Base-by-base conservation (phyloP, 495 filamentous ascomycete species). In the Aspergillus funiculosus region DNA sequence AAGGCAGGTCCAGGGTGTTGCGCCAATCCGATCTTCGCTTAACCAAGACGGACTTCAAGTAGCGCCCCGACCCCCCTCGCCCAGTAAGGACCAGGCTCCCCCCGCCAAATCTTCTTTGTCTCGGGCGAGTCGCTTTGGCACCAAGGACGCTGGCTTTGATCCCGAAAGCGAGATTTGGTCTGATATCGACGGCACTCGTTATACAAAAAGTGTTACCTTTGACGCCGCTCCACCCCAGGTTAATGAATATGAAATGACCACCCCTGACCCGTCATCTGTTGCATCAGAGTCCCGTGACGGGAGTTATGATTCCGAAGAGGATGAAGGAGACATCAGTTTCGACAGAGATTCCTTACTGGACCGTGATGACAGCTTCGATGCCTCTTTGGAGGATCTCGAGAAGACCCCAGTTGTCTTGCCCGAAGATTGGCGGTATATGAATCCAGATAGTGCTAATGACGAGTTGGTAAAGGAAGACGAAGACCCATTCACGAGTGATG, bases 191-290 rank as follows among this genome's bases (percentile, higher is more conserved):
- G 69, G 74, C 1, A 82, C 85, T 59, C 82, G 89, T 26, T 86
- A 94, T 66, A 81, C 87, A 0, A 98, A 98, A 67, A 95, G 89
- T 53, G 92, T 98, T 20, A 97, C 88, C 1, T 98, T 96, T 57
- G 90, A 96, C 71, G 83, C 81, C 20, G 92, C 88, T 0, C 91
- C 92, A 17, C 94, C 92, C 21, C 85, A 92, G 61, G 73, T 97
- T 41, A 94, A 95, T 56, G 89, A 97, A 60, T 98, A 97, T 58
- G 92, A 96, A 66, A 90, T 95, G 87, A 83, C 86, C 25, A 98
- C 92, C 2, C 92, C 92, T 1, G 92, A 95, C 62, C 78, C 87
- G 11, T 96, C 94, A 4, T 97, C 86, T 1, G 70, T 91, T 36
- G 86, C 85, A 11, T 90, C 86, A 10, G 88, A 81, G 39, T 95